Percentiles rank a stretch among this genome's conserved stretches.
These are phyloP conservation scores for Chalara sp. DNA, from an alignment of 2,329 filamentous ascomycete species.

Conservation along the genomic window DNA sequence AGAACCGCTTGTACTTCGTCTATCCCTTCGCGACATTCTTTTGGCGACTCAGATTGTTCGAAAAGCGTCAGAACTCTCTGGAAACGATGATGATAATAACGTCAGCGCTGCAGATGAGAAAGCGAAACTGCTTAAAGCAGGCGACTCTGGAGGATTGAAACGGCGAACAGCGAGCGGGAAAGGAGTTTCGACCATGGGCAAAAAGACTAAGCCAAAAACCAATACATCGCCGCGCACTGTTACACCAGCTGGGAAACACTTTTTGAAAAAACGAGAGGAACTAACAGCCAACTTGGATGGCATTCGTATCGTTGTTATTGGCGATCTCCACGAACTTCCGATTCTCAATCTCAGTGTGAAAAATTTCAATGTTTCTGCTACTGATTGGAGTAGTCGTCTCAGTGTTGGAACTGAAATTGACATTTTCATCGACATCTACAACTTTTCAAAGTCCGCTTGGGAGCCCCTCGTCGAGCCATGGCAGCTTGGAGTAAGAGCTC, in stretches of 20 bases:
- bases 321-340: constrained; percentile 90
- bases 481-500: constrained; percentile 86
- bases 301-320: constrained; percentile 86
- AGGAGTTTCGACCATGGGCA: constrained; percentile 45
- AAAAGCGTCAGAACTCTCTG: constrained; percentile 82
- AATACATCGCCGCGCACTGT: constrained; percentile 16
- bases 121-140: constrained; percentile 40
- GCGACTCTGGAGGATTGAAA: constrained; percentile 34
- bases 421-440: constrained; percentile 94
- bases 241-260: constrained; percentile 33
- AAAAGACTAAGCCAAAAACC: constrained; percentile 34
- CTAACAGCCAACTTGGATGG: constrained; percentile 82
- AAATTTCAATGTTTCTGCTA: constrained; percentile 74
- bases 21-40: constrained; percentile 91
- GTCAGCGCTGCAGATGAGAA: constrained; percentile 42
- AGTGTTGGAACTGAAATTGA: constrained; percentile 87
- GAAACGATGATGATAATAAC: constrained; percentile 43
- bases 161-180: constrained; percentile 51
- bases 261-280: constrained; percentile 59
- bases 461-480: constrained; percentile 94
- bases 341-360: constrained; percentile 92
- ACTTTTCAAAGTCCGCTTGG: constrained; percentile 98
- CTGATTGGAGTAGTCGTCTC: constrained; percentile 85
- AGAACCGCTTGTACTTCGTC: constrained; percentile 81
- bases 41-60: constrained; percentile 88